Percentiles rank a stretch among this genome's conserved stretches.
phyloP scores from a whole-genome alignment of 495 filamentous ascomycete genomes.

The Tuber brumale region DNA sequence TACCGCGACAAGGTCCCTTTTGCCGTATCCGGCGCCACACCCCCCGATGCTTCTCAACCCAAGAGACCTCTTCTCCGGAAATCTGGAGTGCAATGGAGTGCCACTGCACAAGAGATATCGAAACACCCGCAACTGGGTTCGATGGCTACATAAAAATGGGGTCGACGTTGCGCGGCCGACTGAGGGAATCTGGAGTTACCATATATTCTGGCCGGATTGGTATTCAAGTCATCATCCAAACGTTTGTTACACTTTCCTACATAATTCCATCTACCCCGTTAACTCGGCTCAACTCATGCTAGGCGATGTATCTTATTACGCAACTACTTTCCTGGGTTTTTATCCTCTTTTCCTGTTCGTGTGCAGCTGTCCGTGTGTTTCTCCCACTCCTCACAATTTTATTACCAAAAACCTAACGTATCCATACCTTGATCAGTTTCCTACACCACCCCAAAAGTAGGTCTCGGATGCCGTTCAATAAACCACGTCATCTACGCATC shows the following conservation, averaged over 20 bases:
- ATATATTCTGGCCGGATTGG: constrained; percentile 37
- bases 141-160: constrained; percentile 36
- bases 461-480: constrained; percentile 35
- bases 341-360: constrained; percentile 37
- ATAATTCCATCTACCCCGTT: no score
- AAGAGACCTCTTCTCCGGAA: constrained; percentile 15
- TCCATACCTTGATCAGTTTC: constrained; percentile 12
- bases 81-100: constrained; percentile 23
- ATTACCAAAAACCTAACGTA: not conserved
- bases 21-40: constrained; percentile 12
- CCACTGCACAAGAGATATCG: constrained; percentile 33
- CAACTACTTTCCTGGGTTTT: constrained; percentile 38
- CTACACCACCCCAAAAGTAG: constrained; percentile 38
- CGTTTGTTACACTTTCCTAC: constrained; percentile 6
- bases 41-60: constrained; percentile 20
- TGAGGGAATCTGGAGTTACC: constrained; percentile 25
- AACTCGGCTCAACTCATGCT: not conserved
- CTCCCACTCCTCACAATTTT: not conserved
- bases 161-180: constrained; percentile 27
- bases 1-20: constrained; percentile 12
- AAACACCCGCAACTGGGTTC: constrained; percentile 33
- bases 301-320: constrained; percentile 20
- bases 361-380: constrained; percentile 30
- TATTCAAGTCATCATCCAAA: constrained; percentile 15
- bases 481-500: constrained; percentile 40